These are phyloP conservation scores for Chaetomium fimeti DNA, from an alignment of 495 filamentous ascomycete species.

Conservation along the genomic window DNA sequence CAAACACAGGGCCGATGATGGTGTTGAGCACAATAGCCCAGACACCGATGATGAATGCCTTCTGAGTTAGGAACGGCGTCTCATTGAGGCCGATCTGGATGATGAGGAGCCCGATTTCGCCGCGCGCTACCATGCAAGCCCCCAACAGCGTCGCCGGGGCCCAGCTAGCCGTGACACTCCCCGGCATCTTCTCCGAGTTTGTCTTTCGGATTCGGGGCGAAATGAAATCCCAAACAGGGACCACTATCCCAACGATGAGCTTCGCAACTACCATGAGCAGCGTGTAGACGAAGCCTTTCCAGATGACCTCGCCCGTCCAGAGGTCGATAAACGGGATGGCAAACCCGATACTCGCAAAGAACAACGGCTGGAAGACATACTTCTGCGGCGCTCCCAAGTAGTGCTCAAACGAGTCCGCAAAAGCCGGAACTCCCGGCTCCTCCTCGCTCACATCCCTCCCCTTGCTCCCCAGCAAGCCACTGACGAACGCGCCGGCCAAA, in stretches of 20 bases:
- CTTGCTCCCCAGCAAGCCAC: slow-evolving; percentile 27
- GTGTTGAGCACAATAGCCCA: slow-evolving; percentile 80
- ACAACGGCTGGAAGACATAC: slow-evolving; percentile 66
- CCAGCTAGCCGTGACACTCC: slow-evolving; percentile 31
- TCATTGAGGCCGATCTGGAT: slow-evolving; percentile 58
- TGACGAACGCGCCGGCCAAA: slow-evolving; percentile 59
- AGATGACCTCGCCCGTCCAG: slow-evolving; percentile 62
- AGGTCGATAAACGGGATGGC: slow-evolving; percentile 71
- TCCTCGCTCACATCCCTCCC: slow-evolving; percentile 25
- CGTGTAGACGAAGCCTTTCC: slow-evolving; percentile 70
- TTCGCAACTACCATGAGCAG: slow-evolving; percentile 69
- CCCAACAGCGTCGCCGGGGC: slow-evolving; percentile 31
- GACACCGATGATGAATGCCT: slow-evolving; percentile 61
- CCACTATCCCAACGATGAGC: slow-evolving; percentile 59
- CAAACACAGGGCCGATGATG: slow-evolving; percentile 64
- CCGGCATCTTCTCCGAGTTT: neutral
- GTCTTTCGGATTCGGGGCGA: neutral
- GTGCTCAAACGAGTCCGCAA: slow-evolving; percentile 49
- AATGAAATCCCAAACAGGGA: slow-evolving; percentile 44
- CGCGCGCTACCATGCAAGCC: slow-evolving; percentile 66
- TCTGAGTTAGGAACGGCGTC: slow-evolving; percentile 28
- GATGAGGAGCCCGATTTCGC: slow-evolving; percentile 78
- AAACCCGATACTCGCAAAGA: slow-evolving; percentile 81
- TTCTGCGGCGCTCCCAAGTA: slow-evolving; percentile 55
- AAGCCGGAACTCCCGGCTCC: slow-evolving; percentile 28